These are phyloP conservation scores for Hypoxylon lenormandii DNA, from an alignment of 495 filamentous ascomycete species.

Conservation along the genomic window DNA sequence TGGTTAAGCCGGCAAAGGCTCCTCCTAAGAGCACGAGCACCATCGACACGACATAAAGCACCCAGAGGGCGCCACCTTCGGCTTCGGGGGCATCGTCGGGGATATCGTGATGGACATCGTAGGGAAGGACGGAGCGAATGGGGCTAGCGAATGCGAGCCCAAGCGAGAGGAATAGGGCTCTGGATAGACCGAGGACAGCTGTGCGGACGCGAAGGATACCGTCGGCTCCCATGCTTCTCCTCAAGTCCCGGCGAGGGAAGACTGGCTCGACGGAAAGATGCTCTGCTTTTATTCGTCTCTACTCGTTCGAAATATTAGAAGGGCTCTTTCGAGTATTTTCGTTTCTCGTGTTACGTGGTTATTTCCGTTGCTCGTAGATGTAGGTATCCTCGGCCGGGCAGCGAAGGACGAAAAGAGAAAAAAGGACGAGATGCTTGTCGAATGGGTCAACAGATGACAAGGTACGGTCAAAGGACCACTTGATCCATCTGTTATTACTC, in stretches of 20 bases:
- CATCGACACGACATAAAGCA: slow-evolving; percentile 59
- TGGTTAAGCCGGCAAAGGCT: slow-evolving; percentile 95
- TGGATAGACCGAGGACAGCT: slow-evolving; percentile 55
- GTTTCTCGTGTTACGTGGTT: slow-evolving; percentile 10
- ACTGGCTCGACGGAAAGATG: neutral
- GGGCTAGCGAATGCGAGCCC: slow-evolving; percentile 53
- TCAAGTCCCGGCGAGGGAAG: slow-evolving; percentile 5
- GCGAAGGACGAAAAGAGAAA: neutral
- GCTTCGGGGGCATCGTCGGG: slow-evolving; percentile 53
- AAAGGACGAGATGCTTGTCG: slow-evolving; percentile 1
- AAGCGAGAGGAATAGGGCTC: slow-evolving; percentile 55
- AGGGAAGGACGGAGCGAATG: slow-evolving; percentile 21
- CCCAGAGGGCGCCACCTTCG: slow-evolving; percentile 58
- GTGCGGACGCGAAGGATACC: slow-evolving; percentile 55
- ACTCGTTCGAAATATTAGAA: neutral
- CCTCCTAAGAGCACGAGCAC: slow-evolving; percentile 85
- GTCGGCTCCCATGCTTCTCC: slow-evolving; percentile 48
- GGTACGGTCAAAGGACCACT: slow-evolving; percentile 29
- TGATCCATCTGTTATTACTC: slow-evolving; percentile 17
- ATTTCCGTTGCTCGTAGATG: neutral
- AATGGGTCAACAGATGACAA: slow-evolving; percentile 12
- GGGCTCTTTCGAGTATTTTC: neutral
- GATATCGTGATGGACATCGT: slow-evolving; percentile 32
- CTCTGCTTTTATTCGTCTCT: neutral
- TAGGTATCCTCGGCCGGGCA: slow-evolving; percentile 8